Conservation (phyloP, 495 filamentous ascomycete genomes). For the Articulospora tetracladia region DNA sequence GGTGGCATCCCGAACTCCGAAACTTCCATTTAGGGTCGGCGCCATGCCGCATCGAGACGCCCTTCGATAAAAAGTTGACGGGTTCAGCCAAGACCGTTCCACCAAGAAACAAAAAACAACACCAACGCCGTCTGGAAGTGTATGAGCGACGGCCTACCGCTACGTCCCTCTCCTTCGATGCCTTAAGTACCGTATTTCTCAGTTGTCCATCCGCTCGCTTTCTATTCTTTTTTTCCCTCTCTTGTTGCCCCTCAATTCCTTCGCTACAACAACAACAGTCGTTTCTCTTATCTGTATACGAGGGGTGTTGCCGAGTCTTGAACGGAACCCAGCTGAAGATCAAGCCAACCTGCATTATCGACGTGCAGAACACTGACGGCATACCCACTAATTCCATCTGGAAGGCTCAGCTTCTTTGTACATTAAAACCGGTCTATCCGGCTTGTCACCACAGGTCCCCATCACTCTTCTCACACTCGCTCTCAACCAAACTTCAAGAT, state of each 20-base stretch:
- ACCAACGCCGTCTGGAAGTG: neutral
- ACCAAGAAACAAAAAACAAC: no score
- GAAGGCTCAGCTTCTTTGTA: neutral
- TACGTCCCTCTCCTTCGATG: neutral
- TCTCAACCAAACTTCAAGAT: constrained; percentile 7
- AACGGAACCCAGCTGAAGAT: neutral
- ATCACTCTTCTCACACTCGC: neutral
- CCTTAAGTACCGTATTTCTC: no score
- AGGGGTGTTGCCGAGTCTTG: neutral
- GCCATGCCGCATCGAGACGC: neutral
- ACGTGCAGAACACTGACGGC: neutral
- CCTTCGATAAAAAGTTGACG: neutral
- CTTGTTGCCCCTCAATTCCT: neutral
- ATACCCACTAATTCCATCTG: neutral
- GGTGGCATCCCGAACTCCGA: neutral
- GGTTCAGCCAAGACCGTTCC: neutral
- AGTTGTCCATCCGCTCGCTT: neutral
- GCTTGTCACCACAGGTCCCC: neutral
- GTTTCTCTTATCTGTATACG: neutral
- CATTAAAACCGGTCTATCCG: neutral
- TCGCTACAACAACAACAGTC: neutral
- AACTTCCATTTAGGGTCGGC: neutral
- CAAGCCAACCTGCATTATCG: neutral
- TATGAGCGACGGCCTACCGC: neutral
- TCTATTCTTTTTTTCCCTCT: neutral